Evolutionary conservation across 2,329 filamentous ascomycete genomes (phyloP).

Genomic region (Nemania diffusa): DNA sequence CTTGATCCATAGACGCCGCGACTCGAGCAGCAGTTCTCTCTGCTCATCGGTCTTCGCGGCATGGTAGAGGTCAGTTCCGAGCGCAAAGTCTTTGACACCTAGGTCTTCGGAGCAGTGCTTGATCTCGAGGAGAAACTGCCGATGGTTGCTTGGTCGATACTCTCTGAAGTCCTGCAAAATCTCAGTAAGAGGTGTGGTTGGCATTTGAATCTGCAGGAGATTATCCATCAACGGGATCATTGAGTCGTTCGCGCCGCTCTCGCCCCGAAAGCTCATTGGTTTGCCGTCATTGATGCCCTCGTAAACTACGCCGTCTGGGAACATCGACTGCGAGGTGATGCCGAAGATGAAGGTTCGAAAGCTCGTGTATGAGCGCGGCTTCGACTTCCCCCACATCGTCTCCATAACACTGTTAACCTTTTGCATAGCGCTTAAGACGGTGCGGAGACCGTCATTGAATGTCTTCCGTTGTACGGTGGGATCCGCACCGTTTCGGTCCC

Average conservation of each 20-base stretch:
- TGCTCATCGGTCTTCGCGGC: slow-evolving; percentile 45
- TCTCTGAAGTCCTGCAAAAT: slow-evolving; percentile 89
- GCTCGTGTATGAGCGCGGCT: slow-evolving; percentile 83
- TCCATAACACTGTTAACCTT: slow-evolving; percentile 86
- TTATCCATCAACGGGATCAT: slow-evolving; percentile 94
- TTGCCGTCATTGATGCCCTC: slow-evolving; percentile 78
- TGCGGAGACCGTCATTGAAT: slow-evolving; percentile 72
- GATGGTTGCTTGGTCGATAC: slow-evolving; percentile 90
- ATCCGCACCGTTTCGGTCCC: slow-evolving; percentile 49
- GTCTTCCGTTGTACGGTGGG: slow-evolving; percentile 56
- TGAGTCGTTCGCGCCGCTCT: slow-evolving; percentile 93
- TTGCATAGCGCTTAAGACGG: slow-evolving; percentile 70
- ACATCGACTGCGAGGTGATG: slow-evolving; percentile 93
- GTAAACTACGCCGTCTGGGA: slow-evolving; percentile 90
- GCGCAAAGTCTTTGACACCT: slow-evolving; percentile 68
- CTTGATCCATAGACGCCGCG: slow-evolving; percentile 69
- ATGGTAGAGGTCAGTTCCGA: slow-evolving; percentile 51
- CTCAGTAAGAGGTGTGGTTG: slow-evolving; percentile 84
- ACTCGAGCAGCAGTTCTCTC: slow-evolving; percentile 61
- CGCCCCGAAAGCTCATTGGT: slow-evolving; percentile 85
- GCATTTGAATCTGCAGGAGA: slow-evolving; percentile 87
- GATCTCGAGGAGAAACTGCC: slow-evolving; percentile 83
- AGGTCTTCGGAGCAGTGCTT: slow-evolving; percentile 59
- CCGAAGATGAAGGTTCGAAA: slow-evolving; percentile 98
- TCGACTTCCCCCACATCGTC: slow-evolving; percentile 90